phyloP scores from a whole-genome alignment of 2,329 filamentous ascomycete genomes.

The Peltaster fructicola region DNA sequence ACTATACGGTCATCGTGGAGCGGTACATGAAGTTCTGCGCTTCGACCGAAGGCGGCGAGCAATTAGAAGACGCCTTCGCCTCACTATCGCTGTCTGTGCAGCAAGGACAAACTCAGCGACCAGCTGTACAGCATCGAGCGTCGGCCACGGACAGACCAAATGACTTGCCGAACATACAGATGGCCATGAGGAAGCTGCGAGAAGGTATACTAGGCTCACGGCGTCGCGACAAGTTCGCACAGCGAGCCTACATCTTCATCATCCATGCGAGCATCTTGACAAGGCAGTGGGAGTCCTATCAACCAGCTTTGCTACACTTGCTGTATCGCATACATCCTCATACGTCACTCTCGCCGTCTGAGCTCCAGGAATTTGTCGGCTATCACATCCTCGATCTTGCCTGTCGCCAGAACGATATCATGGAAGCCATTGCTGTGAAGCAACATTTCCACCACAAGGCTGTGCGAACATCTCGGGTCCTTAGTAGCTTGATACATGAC shows the following conservation, averaged over 20 bases:
- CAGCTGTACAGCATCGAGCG: slow-evolving; percentile 9
- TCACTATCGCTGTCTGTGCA: slow-evolving; percentile 32
- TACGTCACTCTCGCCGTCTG: slow-evolving; percentile 48
- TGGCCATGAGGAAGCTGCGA: slow-evolving; percentile 76
- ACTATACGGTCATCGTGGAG: slow-evolving; percentile 74
- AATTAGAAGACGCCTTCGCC: slow-evolving; percentile 58
- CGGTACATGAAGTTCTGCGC: slow-evolving; percentile 84
- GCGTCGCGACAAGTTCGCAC: slow-evolving; percentile 62
- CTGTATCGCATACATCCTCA: slow-evolving; percentile 51
- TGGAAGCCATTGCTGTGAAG: slow-evolving; percentile 53
- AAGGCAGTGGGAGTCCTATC: slow-evolving; percentile 72
- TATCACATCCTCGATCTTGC: slow-evolving; percentile 79
- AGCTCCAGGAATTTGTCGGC: slow-evolving; percentile 60
- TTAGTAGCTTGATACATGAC: slow-evolving; percentile 57
- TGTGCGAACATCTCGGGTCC: slow-evolving; percentile 47
- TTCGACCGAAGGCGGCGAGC: slow-evolving; percentile 49
- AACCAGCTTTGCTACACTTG: slow-evolving; percentile 68
- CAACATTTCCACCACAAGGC: slow-evolving; percentile 44
- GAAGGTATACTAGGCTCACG: slow-evolving; percentile 72
- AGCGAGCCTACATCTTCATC: slow-evolving; percentile 82
- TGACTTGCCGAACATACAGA: slow-evolving; percentile 56
- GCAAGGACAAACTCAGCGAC: slow-evolving; percentile 6
- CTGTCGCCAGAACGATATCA: slow-evolving; percentile 61
- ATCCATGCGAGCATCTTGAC: slow-evolving; percentile 69
- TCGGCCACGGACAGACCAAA: slow-evolving; percentile 30